Evolutionary conservation across 805 yeast genomes (phyloP), one percentile per base, ranked within the genome.

Genomic region (Barnettozyma populi): DNA sequence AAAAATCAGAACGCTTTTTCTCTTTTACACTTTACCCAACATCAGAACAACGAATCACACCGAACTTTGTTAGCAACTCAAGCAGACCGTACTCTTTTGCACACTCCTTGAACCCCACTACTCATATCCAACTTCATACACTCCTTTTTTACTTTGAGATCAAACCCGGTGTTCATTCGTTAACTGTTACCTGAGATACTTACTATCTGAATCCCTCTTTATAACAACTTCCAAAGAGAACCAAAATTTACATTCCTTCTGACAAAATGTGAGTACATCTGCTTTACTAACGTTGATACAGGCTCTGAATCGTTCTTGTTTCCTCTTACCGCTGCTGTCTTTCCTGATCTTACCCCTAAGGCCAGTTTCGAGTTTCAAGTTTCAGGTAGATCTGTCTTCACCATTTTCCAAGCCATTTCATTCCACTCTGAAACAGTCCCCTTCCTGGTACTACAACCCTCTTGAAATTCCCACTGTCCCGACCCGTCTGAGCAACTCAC

Each of bases 121-220:
- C 25, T 21, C 21, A 16, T 39, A 45, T 56, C 66, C 68, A 64
- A 65, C 68, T 64, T 59, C 57, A 57, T 64, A 64, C 67, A 61
- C 57, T 64, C 68, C 68, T 64, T 62, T 52, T 40, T 6, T n/a
- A 11, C 36, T 48, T 40, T 25, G 21, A 37, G 41, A 37, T 21
- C 41, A 29, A 29, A 29, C 32, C 11, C 32, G 32, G 32, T 29
- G 27, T 23, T 21, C 41, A 3, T 37, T 23, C 27, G 25, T 37
- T 37, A 19, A 21, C 41, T 29, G 32, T 7, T 29, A 4, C 27
- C 27, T n/a, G n/a, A 24, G 27, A 25, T 7, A 25, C 13, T 9
- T 25, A 25, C 8, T 25, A 25, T n/a, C 7, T 19, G n/a, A 14
- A 19, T 25, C 19, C 25, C 10, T 10, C 19, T 32, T n/a, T 32